Evolutionary conservation across 2,329 filamentous ascomycete genomes (phyloP).

Genomic region (Colletotrichum shisoi): DNA sequence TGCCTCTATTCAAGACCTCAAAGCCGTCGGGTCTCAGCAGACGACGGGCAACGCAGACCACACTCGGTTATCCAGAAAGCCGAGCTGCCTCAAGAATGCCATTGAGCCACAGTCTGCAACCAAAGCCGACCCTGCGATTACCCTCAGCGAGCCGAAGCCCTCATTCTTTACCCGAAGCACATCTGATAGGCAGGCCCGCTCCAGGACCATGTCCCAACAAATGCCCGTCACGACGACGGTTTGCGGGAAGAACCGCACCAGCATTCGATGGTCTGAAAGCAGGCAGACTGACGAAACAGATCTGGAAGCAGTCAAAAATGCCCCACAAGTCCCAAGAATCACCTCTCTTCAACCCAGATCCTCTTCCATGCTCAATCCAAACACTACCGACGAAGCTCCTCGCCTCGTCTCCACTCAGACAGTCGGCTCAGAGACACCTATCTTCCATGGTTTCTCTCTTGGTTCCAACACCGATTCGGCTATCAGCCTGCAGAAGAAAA

Average conservation of each 20-base stretch:
- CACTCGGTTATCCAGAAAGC: background rate
- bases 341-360: background rate
- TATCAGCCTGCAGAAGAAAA: background rate
- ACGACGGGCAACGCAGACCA: too few relatives aligned
- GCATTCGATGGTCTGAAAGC: slow-evolving; percentile 46
- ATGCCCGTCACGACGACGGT: slow-evolving; percentile 44
- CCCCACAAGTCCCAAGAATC: background rate
- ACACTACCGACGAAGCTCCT: background rate
- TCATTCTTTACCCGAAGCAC: slow-evolving; percentile 44
- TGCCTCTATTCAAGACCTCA: background rate
- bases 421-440: background rate
- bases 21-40: background rate
- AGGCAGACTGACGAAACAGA: slow-evolving; percentile 37
- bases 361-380: background rate
- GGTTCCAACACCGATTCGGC: background rate
- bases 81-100: slow-evolving; percentile 35
- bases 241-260: slow-evolving; percentile 45
- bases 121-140: slow-evolving; percentile 47
- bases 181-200: slow-evolving; percentile 41
- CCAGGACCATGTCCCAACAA: slow-evolving; percentile 37
- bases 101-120: slow-evolving; percentile 43
- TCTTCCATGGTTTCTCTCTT: slow-evolving; percentile 7
- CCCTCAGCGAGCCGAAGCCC: slow-evolving; percentile 47
- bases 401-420: background rate
- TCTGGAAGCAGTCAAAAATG: slow-evolving; percentile 33